Base-by-base conservation (phyloP, 139 green algal genomes). In the Volvox africanus region DNA sequence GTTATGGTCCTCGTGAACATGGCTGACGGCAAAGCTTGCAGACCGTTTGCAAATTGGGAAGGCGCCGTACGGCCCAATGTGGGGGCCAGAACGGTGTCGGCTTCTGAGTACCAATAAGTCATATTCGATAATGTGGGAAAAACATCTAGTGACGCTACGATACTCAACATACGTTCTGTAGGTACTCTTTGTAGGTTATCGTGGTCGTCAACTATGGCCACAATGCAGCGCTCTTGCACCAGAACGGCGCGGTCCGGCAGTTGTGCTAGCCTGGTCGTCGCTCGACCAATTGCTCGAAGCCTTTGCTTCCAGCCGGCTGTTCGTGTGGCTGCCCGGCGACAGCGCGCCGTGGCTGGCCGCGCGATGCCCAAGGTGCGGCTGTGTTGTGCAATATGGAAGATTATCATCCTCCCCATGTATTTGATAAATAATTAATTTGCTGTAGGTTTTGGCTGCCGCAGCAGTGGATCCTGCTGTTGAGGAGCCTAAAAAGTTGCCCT, bases 361-460 rank as follows among this genome's bases (percentile, higher is more conserved):
- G 85, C 85, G 17, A 73, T 75, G 35, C 71, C 71, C 71, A 89
- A 89, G 85, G 85, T 89, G 83, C 83, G 83, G 83, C 83, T 89
- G 26, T 89, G 71, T 1, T 28, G 22, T 26, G 67, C 67, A 3
- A 28, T 12, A 75, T 26, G 14, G 22, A 12, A 26, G 14, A 75
- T 28, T 75, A 14, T 75, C 5, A 75, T 32, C 22, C 24, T 75
- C 71, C 71, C 65, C 65, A 28, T 9, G 65, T 16, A 28, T 28
- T 1, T 21, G 14, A 69, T 55, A 32, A 37, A 2, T 24, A 17
- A 82, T 61, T 3, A 18, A 55, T 82, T 61, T 82, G 76, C 18
- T 82, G 32, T 28, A 89, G 85, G 32, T 82, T 89, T 20, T 82
- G 69, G 85, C 85, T 33, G 69, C 69, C 14, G 85, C 85, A 61